A percentile compares a stretch with the other conserved stretches of the same genome.
phyloP scores from a whole-genome alignment of 768 basidiomycete genomes.

The Mycena belliarum region DNA sequence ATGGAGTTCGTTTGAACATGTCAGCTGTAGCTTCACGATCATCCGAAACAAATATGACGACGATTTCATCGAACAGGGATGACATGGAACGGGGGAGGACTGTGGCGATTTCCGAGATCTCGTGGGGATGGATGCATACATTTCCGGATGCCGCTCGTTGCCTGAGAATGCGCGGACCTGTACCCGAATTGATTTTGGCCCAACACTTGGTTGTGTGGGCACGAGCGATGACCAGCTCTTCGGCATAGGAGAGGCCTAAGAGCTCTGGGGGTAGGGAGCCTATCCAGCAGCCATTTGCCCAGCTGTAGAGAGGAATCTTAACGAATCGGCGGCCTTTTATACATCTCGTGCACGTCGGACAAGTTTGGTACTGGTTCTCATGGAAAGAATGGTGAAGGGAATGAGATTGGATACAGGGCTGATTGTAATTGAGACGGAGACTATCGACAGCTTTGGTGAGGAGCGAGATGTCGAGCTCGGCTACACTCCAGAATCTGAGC shows the following conservation, averaged over 20 bases:
- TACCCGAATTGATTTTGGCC: no score
- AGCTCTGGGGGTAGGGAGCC: no score
- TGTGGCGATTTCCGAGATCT: neutral
- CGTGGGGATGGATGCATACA: no score
- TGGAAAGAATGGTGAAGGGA: neutral
- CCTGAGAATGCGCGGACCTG: neutral
- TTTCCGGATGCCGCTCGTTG: slow-evolving; percentile 18
- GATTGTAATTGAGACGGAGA: neutral
- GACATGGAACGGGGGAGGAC: slow-evolving; percentile 11
- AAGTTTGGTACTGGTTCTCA: neutral
- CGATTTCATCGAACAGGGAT: neutral
- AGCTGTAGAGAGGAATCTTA: neutral
- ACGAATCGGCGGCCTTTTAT: slow-evolving; percentile 9
- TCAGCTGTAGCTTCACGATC: neutral
- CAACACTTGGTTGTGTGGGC: no score
- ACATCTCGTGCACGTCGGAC: slow-evolving; percentile 6
- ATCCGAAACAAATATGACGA: neutral
- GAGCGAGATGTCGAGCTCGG: slow-evolving; percentile 4
- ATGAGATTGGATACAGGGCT: slow-evolving; percentile 12
- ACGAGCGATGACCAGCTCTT: neutral
- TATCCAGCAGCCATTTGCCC: no score
- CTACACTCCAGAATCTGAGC: neutral
- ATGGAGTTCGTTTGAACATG: no score
- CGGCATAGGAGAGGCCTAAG: no score
- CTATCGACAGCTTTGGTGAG: neutral